These are phyloP conservation scores for Fusarium secorum DNA, from an alignment of 2,329 filamentous ascomycete species.

Conservation along the genomic window DNA sequence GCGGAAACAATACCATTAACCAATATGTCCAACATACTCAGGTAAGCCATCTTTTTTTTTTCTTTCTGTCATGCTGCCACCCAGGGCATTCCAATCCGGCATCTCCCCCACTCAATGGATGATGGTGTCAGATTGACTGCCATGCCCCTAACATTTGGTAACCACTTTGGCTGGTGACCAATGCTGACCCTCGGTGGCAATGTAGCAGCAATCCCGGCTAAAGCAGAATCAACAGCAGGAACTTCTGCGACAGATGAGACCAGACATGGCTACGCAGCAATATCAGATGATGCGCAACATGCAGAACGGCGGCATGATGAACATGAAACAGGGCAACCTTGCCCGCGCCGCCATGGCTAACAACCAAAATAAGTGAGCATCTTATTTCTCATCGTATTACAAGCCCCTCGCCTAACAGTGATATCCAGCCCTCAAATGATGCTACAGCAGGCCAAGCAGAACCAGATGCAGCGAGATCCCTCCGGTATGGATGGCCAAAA, in stretches of 20 bases:
- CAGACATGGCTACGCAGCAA: conserved; percentile 64
- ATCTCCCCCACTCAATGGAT: conserved; percentile 9
- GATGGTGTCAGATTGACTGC: conserved; percentile 18
- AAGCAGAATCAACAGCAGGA: conserved; percentile 81
- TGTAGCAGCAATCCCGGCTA: conserved; percentile 71
- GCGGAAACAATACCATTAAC: conserved; percentile 68
- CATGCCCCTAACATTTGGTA: conserved; percentile 34
- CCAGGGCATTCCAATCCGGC: conserved; percentile 12
- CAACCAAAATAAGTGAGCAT: conserved; percentile 73
- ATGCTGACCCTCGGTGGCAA: conserved; percentile 30
- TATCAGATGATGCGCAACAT: conserved; percentile 72
- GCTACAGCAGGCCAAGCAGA: conserved; percentile 74
- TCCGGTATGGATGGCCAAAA: conserved; percentile 86
- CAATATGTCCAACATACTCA: conserved; percentile 85
- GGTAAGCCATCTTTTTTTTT: conserved; percentile 50
- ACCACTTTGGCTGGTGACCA: conserved; percentile 33
- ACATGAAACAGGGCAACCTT: conserved; percentile 67
- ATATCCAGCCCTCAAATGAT: conserved; percentile 71
- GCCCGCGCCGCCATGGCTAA: conserved; percentile 82
- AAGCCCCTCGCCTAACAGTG: conserved; percentile 14
- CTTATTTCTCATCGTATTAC: background rate
- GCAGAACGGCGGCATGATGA: conserved; percentile 69
- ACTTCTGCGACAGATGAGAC: conserved; percentile 76
- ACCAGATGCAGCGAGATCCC: conserved; percentile 87
- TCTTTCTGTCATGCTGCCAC: conserved; percentile 11